Evolutionary conservation across 2,329 filamentous ascomycete species (phyloP), one percentile per base, ranked within the genome.

Genomic region (Simplicillium sp.): DNA sequence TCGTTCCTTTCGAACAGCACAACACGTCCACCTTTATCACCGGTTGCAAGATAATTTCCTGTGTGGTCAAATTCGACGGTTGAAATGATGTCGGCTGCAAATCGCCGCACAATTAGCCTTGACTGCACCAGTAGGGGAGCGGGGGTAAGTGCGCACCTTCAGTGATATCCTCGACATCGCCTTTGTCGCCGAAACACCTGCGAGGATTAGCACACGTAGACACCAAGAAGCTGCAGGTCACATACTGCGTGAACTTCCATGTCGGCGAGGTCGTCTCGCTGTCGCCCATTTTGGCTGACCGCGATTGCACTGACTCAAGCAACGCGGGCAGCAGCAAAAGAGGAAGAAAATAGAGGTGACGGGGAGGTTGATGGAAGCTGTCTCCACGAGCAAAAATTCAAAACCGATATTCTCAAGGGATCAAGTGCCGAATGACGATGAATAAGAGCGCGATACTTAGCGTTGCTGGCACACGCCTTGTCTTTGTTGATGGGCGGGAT

Each of bases 211-310:
- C 34, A 42, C 29, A 35, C 36, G 38, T 38, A 43, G 36, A 34
- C 28, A 28, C 40, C 9, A 31, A 18, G 36, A 20, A 29, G 39
- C 28, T 39, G 25, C 18, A 37, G 44, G 32, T 37, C 42, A 75
- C 87, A 67, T 85, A 94, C 89, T 97, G 90, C 67, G 90, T 97
- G 72, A 97, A 97, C 77, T 97, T 97, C 90, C 90, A 97, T 70
- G 89, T 97, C 62, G 89, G 89, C 71, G 87, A 83, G 75, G 80
- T 87, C 70, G 84, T 77, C 72, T 94, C 88, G 73, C 83, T 84
- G 79, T 96, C 89, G 74, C 92, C 89, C 89, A 97, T 96, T 73
- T 83, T 90, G 69, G 56, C 46, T 46, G 14, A 39, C 41, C 47
- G 43, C 38, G 37, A 40, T 31, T 45, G 29, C 35, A n/a, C 14